Conservation (phyloP, 2,329 filamentous ascomycete genomes). For the Arthrobotrys conoides region DNA sequence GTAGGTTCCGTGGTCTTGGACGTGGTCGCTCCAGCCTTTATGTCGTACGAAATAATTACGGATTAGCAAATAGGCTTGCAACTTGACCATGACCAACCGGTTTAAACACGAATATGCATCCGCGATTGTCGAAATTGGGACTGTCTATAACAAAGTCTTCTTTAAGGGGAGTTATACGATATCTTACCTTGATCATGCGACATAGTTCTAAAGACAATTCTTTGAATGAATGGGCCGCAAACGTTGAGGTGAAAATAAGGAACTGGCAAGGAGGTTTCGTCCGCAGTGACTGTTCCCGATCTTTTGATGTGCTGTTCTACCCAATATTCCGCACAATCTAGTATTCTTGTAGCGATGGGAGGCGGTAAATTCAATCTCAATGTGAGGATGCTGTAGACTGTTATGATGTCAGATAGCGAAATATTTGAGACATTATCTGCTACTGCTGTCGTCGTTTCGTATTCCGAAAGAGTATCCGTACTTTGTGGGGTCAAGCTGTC, state of each 20-base stretch:
- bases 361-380: not conserved
- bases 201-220: conserved; percentile 21
- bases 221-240: not conserved
- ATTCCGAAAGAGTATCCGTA: not conserved
- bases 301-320: conserved; percentile 8
- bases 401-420: not conserved
- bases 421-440: not conserved
- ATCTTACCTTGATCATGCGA: conserved; percentile 18
- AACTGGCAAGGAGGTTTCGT: not conserved
- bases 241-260: conserved; percentile 6
- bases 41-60: not conserved
- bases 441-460: not conserved
- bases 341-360: not conserved
- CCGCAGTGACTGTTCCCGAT: not conserved
- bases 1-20: not conserved
- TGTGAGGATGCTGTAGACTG: not conserved
- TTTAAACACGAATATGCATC: too few relatives aligned
- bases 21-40: conserved; percentile 4
- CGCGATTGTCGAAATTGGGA: too few relatives aligned
- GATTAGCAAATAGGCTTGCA: not conserved
- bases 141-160: too few relatives aligned
- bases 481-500: not conserved
- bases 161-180: too few relatives aligned
- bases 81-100: too few relatives aligned
- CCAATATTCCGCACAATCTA: conserved; percentile 29